Evolutionary conservation across 2,329 filamentous ascomycete species (phyloP), one percentile per base, ranked within the genome.

Genomic region (Penicillium carneum): DNA sequence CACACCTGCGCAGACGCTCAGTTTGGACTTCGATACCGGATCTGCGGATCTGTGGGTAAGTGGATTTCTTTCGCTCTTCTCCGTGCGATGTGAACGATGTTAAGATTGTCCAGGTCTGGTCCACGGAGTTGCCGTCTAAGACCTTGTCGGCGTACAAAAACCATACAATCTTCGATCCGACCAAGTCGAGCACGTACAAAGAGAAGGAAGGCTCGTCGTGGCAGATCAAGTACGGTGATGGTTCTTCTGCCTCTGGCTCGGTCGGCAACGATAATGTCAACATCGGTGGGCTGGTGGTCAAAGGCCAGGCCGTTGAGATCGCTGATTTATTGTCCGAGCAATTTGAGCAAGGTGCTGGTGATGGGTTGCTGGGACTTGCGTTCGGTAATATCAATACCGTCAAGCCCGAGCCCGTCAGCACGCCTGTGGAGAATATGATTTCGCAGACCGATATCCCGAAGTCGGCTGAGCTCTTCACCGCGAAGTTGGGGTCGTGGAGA

Each of bases 371-470:
- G 1, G 89, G 89, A 4, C 83, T 92, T 26, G 89, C 87, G 0
- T 91, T 84, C 64, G 81, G 85, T 53, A 81, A 73, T 45, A 88
- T 90, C 80, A 90, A 89, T 76, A 89, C 86, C 0, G 84, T 90
- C 53, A 73, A 79, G 54, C 81, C 86, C 0, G 79, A 77, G 5
- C 78, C 82, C 0, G 85, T 88, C 59, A 76, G 79, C 16, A 91
- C 88, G 0, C 88, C 88, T 0, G 84, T 91, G 12, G 87, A 89
- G 69, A 91, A 89, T 78, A 88, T 91, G 86, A 88, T 90, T 61
- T 78, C 71, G 62, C 82, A 87, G 68, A 60, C 79, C 0, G 82
- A 86, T 60, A 86, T 88, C 59, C 81, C 84, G 3, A 76, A 81
- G 48, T 78, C 79, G 0, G 72, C 82, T 1, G 81, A 86, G 70